phyloP scores from a whole-genome alignment of 2,329 filamentous ascomycete species.

The Trichophyton mentagrophytes region DNA sequence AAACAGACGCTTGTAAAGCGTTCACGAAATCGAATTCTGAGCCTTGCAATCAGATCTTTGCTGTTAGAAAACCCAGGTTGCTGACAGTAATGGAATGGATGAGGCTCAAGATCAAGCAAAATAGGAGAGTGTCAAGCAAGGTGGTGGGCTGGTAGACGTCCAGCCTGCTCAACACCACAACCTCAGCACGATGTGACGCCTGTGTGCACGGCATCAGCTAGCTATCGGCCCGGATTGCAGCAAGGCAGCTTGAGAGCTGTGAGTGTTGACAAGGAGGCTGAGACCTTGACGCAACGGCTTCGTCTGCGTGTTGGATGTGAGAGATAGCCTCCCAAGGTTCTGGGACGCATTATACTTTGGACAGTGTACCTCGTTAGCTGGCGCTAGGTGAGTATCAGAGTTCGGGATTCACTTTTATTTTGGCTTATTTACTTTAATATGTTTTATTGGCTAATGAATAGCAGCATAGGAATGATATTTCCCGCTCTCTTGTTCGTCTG shows the following conservation, averaged over 20 bases:
- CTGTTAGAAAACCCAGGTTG: background rate
- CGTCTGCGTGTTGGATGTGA: background rate
- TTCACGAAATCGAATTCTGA: background rate
- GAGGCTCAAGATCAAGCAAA: background rate
- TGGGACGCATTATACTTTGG: conserved; percentile 2
- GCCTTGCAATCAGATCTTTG: too few relatives aligned
- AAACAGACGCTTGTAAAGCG: background rate
- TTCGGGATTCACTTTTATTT: too few relatives aligned
- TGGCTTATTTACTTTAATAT: too few relatives aligned
- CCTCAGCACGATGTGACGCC: too few relatives aligned
- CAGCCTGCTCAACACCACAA: too few relatives aligned
- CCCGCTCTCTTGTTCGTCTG: too few relatives aligned
- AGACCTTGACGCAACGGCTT: background rate
- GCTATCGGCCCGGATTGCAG: background rate
- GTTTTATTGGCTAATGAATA: too few relatives aligned
- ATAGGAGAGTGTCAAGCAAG: background rate
- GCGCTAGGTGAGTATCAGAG: background rate
- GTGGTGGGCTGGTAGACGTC: too few relatives aligned
- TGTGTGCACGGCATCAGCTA: too few relatives aligned
- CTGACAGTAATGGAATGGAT: background rate
- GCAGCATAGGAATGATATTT: too few relatives aligned
- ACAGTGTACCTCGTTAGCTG: background rate
- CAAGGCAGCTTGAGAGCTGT: background rate
- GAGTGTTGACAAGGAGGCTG: background rate
- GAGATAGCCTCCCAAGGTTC: background rate